phyloP scores from a whole-genome alignment of 495 filamentous ascomycete genomes.

The Xylaria castorea region DNA sequence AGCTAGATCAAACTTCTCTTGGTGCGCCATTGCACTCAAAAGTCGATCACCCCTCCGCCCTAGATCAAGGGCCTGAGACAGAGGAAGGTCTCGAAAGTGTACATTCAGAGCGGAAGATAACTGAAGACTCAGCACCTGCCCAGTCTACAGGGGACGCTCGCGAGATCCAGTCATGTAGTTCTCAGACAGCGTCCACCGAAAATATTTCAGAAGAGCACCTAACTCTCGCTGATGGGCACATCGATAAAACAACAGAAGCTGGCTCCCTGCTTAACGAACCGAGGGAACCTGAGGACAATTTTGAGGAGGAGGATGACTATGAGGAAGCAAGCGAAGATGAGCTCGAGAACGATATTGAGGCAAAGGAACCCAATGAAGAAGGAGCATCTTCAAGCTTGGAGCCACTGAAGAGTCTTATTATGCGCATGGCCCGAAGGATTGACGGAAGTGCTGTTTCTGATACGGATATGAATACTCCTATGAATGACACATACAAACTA shows the following conservation, averaged over 20 bases:
- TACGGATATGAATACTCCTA: conserved; percentile 23
- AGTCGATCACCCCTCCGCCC: neutral
- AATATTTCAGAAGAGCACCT: neutral
- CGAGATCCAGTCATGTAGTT: neutral
- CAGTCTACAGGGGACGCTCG: neutral
- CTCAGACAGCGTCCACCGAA: neutral
- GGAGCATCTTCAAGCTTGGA: conserved; percentile 29
- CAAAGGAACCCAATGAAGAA: conserved; percentile 38
- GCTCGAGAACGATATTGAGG: conserved; percentile 27
- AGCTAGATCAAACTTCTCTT: neutral
- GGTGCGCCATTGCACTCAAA: neutral
- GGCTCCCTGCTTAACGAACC: neutral
- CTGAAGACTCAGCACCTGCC: neutral
- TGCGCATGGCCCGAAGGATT: conserved; percentile 33
- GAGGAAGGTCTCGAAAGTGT: neutral
- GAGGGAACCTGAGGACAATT: conserved; percentile 20
- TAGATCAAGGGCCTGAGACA: neutral
- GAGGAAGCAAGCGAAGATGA: conserved; percentile 34
- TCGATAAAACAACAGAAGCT: neutral
- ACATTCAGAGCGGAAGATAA: neutral
- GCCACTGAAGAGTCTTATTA: conserved; percentile 38
- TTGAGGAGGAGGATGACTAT: conserved; percentile 34
- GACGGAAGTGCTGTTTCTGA: conserved; percentile 33
- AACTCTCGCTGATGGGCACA: neutral
- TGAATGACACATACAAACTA: conserved; percentile 43